phyloP scores from a whole-genome alignment of 495 filamentous ascomycete species.

The Chaetomidium leptoderma region DNA sequence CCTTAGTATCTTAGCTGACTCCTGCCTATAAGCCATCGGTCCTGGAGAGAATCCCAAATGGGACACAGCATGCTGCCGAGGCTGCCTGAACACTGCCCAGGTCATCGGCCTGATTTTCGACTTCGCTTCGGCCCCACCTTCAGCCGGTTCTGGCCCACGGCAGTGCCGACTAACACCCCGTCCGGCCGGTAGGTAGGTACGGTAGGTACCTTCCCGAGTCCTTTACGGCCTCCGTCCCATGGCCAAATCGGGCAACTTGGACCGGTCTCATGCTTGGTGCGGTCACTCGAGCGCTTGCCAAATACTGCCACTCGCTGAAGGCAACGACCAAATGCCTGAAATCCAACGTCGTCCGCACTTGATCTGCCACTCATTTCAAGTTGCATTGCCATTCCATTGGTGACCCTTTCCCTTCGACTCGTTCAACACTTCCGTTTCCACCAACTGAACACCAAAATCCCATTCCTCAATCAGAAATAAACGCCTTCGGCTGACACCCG shows the following conservation, averaged over 20 bases:
- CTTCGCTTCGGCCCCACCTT: conserved; percentile 3
- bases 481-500: too few species aligned
- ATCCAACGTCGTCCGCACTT: too few species aligned
- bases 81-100: too few species aligned
- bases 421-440: too few species aligned
- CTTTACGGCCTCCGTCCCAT: background rate
- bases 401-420: too few species aligned
- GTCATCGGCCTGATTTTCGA: background rate
- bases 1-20: background rate
- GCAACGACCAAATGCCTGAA: too few species aligned
- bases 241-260: background rate
- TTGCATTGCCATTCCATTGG: too few species aligned
- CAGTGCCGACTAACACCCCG: background rate
- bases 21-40: background rate
- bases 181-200: too few species aligned
- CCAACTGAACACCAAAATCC: too few species aligned
- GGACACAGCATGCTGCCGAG: background rate
- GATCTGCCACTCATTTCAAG: too few species aligned
- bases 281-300: too few species aligned
- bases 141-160: background rate
- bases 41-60: background rate
- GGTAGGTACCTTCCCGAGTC: conserved; percentile 5
- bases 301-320: background rate
- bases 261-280: background rate
- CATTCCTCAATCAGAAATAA: too few species aligned